Evolutionary conservation across 1,139 yeast genomes (phyloP), one percentile per base, ranked within the genome.

Genomic region (Kodamaea plutei): DNA sequence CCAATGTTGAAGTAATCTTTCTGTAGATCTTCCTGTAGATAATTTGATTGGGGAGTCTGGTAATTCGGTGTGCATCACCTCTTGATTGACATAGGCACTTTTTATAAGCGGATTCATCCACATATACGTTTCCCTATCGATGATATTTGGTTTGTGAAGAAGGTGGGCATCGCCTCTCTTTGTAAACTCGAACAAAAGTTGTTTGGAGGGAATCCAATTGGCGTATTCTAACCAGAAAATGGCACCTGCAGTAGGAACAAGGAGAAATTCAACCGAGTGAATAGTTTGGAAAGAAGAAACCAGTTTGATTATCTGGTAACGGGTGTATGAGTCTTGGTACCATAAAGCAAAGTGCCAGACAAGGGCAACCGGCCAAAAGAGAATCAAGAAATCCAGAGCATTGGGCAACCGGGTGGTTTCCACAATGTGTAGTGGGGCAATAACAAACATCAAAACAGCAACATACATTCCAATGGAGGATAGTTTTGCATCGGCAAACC

Each of bases 31-130:
- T n/a, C 40, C 44, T 0, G 82, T 67, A 9, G 73, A 63, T 6
- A 76, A 53, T 20, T 64, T 54, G 2, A 58, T 52, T 1, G 83
- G 81, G 2, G 80, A 70, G 20, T 64, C 56, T 2, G 84, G 84
- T 30, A 79, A 57, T 39, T 74, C 76, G 2, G 69, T 64, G 21
- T 69, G 65, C 11, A 69, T 69, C 6, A 73, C 58, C 5, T 74
- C 62, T 37, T 68, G 66, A 25, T 66, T 65, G 8, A 52, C 48
- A 36, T 73, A 72, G 0, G 81, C 74, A 32, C 68, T 68, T 15
- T 50, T 45, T 21, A 79, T 69, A 36, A 79, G 47, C 1, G 58
- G 60, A 43, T 77, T 78, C 80, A 79, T 74, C 84, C 84, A 78
- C 6, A 72, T 60, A 41, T 75, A 78, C 0, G 83, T 74, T 17